Conservation (phyloP, 345 rosid genomes). For the Bruguiera gymnorhiza region DNA sequence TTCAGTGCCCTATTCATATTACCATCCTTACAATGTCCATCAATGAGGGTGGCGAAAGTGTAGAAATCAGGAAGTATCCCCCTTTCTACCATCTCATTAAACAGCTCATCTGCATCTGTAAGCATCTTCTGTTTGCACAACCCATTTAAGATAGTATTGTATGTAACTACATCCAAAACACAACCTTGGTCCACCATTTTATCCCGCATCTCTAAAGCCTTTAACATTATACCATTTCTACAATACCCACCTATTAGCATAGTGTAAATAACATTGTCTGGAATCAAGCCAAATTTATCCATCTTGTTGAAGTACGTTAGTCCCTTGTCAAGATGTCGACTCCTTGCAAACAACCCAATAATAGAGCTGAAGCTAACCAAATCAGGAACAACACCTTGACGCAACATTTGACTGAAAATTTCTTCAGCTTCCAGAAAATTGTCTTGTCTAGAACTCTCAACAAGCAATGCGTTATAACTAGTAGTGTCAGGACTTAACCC, state of each 20-base stretch:
- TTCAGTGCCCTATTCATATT: slow-evolving; percentile 52
- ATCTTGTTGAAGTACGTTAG: slow-evolving; percentile 44
- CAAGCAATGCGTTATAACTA: slow-evolving; percentile 64
- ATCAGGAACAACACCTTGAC: slow-evolving; percentile 53
- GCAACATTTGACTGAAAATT: slow-evolving; percentile 53
- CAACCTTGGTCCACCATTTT: slow-evolving; percentile 73
- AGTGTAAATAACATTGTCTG: slow-evolving; percentile 65
- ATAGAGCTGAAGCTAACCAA: slow-evolving; percentile 60
- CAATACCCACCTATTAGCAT: slow-evolving; percentile 74
- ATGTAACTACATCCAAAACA: slow-evolving; percentile 67
- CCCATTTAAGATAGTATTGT: slow-evolving; percentile 68
- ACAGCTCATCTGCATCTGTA: slow-evolving; percentile 57
- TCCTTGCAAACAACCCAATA: slow-evolving; percentile 47
- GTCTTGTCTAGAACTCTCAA: slow-evolving; percentile 59
- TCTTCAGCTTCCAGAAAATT: slow-evolving; percentile 45
- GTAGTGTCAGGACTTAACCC: slow-evolving; percentile 66
- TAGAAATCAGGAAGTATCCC: slow-evolving; percentile 63
- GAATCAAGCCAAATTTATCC: slow-evolving; percentile 56
- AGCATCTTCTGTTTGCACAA: slow-evolving; percentile 69
- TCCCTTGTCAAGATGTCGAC: slow-evolving; percentile 50
- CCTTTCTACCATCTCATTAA: slow-evolving; percentile 61
- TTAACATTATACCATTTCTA: slow-evolving; percentile 46
- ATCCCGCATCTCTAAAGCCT: slow-evolving; percentile 62
- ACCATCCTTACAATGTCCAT: slow-evolving; percentile 78
- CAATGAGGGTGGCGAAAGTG: slow-evolving; percentile 69